phyloP scores from a whole-genome alignment of 192 early-diverging fungal genomes.

The Coemansia sp. region DNA sequence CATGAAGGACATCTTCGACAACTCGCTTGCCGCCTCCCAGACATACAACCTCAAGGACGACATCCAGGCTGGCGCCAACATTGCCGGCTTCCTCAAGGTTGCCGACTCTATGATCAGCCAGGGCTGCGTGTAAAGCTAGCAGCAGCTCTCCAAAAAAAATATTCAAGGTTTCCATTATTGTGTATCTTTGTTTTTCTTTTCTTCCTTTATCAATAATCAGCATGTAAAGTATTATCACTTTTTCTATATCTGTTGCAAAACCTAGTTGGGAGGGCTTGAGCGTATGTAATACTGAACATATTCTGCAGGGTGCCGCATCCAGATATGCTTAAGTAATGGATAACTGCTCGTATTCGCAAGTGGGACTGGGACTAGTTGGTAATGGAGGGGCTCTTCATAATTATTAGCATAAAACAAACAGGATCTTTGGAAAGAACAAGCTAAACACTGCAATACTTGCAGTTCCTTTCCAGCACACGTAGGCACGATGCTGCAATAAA shows the following conservation, averaged over 20 bases:
- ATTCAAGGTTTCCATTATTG: background rate
- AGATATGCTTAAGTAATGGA: too few relatives aligned
- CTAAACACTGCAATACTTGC: slow-evolving; percentile 49
- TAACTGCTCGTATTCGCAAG: too few relatives aligned
- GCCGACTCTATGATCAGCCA: slow-evolving; percentile 58
- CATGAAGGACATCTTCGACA: slow-evolving; percentile 60
- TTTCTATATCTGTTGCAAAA: too few relatives aligned
- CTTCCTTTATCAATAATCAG: background rate
- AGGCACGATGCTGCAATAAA: background rate
- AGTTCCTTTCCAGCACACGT: slow-evolving; percentile 8
- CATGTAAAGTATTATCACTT: too few relatives aligned
- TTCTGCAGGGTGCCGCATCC: too few relatives aligned
- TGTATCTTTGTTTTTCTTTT: slow-evolving; percentile 1
- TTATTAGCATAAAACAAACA: slow-evolving; percentile 1
- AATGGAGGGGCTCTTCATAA: slow-evolving; percentile 10
- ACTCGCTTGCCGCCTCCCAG: slow-evolving; percentile 54
- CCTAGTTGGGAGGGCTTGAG: too few relatives aligned
- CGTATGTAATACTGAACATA: too few relatives aligned
- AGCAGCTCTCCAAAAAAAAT: background rate
- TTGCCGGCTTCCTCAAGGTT: slow-evolving; percentile 61
- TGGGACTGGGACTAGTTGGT: background rate
- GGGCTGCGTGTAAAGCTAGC: slow-evolving; percentile 45
- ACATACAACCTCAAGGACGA: slow-evolving; percentile 53
- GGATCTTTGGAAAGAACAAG: slow-evolving; percentile 19
- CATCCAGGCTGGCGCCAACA: slow-evolving; percentile 61